Evolutionary conservation across 2,329 filamentous ascomycete genomes (phyloP).

Genomic region (Penicillium corylophilum): DNA sequence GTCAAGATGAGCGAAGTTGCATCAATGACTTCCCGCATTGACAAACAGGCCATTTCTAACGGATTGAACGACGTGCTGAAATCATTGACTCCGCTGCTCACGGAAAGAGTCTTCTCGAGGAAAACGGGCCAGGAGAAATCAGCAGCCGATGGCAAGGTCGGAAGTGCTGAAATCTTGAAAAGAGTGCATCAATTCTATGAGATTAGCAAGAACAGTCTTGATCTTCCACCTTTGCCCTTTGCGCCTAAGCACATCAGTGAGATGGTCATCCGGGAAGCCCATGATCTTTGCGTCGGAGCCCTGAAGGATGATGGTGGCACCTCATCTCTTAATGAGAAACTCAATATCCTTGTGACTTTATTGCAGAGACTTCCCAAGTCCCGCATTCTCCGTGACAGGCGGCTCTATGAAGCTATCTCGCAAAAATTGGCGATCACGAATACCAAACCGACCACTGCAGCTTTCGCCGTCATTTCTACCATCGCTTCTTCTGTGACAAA

Average conservation of each 20-base stretch:
- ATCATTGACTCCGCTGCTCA: conserved; percentile 45
- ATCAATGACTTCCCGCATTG: conserved; percentile 16
- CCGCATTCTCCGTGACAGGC: conserved; percentile 32
- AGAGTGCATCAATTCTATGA: conserved; percentile 67
- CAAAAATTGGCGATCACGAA: conserved; percentile 22
- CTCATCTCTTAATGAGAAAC: conserved; percentile 56
- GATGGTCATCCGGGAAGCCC: conserved; percentile 63
- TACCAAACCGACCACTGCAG: conserved; percentile 28
- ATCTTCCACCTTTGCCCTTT: conserved; percentile 62
- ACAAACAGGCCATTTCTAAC: conserved; percentile 22
- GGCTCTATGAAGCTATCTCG: conserved; percentile 37
- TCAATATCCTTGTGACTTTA: conserved; percentile 58
- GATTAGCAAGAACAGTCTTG: conserved; percentile 67
- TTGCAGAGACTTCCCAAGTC: conserved; percentile 42
- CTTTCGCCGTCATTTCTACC: conserved; percentile 38
- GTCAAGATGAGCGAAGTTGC: conserved; percentile 44
- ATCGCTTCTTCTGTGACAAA: conserved; percentile 51
- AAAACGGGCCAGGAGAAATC: conserved; percentile 37
- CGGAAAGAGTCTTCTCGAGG: conserved; percentile 49
- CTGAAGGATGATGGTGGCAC: conserved; percentile 25
- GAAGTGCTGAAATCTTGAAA: conserved; percentile 52
- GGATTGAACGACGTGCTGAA: conserved; percentile 32
- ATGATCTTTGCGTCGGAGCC: conserved; percentile 35
- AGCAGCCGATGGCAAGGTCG: conserved; percentile 16
- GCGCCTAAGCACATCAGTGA: conserved; percentile 56